A percentile compares a stretch with the other conserved stretches of the same genome.
Conservation (phyloP, 805 yeast genomes). For the Hanseniaspora valbyensis region DNA sequence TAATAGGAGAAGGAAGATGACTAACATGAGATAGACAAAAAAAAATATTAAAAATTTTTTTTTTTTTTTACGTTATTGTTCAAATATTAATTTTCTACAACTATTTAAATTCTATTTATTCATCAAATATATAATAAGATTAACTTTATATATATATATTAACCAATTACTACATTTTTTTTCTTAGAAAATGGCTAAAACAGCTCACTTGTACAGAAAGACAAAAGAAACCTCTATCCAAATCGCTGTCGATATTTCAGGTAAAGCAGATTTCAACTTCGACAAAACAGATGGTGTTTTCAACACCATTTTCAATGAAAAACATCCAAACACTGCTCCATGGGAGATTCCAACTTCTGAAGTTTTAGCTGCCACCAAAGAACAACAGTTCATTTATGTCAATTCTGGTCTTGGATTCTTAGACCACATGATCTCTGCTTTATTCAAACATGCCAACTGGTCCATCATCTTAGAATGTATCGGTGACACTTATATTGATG, state of each 20-base stretch:
- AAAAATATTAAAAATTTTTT: too few relatives aligned
- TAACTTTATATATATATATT: not conserved
- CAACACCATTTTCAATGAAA: slow-evolving; percentile 37
- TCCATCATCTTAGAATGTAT: slow-evolving; percentile 76
- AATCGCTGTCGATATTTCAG: slow-evolving; percentile 71
- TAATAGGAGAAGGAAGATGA: too few relatives aligned
- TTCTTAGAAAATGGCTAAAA: slow-evolving; percentile 20
- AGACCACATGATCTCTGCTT: slow-evolving; percentile 95
- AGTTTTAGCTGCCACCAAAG: slow-evolving; percentile 53
- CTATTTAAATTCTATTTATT: too few relatives aligned
- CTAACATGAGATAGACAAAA: too few relatives aligned
- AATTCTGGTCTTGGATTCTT: slow-evolving; percentile 90
- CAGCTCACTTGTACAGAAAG: slow-evolving; percentile 37
- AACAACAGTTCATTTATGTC: slow-evolving; percentile 66
- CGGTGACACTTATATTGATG: slow-evolving; percentile 93
- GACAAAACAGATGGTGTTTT: slow-evolving; percentile 36
- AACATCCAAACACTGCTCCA: slow-evolving; percentile 24
- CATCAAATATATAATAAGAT: too few relatives aligned
- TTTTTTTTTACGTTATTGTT: too few relatives aligned
- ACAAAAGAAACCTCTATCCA: slow-evolving; percentile 94
- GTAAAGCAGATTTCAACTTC: slow-evolving; percentile 48
- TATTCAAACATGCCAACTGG: slow-evolving; percentile 97
- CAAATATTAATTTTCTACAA: too few relatives aligned
- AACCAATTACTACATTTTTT: too few relatives aligned
- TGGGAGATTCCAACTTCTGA: slow-evolving; percentile 18